Conservation (phyloP, 2,329 filamentous ascomycete species). For the Phoma sp. region DNA sequence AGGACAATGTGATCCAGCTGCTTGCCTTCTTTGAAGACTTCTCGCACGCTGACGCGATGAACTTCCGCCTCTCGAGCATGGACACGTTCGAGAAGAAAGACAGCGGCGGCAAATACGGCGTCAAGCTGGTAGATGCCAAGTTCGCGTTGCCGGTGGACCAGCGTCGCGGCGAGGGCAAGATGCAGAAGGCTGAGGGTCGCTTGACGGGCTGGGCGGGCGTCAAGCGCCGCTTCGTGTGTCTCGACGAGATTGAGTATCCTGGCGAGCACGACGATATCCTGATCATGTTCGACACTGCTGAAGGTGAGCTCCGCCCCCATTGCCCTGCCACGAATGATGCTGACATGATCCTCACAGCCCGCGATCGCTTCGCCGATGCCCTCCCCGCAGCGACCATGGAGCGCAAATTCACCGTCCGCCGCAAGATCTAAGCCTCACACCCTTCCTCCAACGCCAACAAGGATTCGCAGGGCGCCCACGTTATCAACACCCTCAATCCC, state of each 20-base stretch:
- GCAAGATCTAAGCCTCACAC: slow-evolving; percentile 41
- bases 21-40: slow-evolving; percentile 90
- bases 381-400: slow-evolving; percentile 52
- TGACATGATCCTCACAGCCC: slow-evolving; percentile 45
- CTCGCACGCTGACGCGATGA: slow-evolving; percentile 85
- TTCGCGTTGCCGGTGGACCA: slow-evolving; percentile 75
- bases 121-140: slow-evolving; percentile 88
- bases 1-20: slow-evolving; percentile 77
- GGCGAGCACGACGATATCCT: slow-evolving; percentile 92
- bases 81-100: slow-evolving; percentile 75
- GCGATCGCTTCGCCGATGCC: slow-evolving; percentile 53
- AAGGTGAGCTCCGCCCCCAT: slow-evolving; percentile 61
- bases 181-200: slow-evolving; percentile 55
- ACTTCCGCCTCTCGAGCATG: slow-evolving; percentile 82
- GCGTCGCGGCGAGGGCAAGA: slow-evolving; percentile 56
- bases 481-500: too few relatives aligned
- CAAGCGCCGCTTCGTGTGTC: slow-evolving; percentile 76
- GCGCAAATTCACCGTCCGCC: slow-evolving; percentile 52
- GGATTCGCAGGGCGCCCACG: too few relatives aligned
- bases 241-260: slow-evolving; percentile 87
- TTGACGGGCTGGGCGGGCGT: slow-evolving; percentile 59
- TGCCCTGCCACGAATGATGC: slow-evolving; percentile 1
- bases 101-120: slow-evolving; percentile 64
- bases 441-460: too few relatives aligned
- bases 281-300: slow-evolving; percentile 80